Base-by-base conservation (phyloP, 179 eudicot genomes). In the Silene noctiflora region DNA sequence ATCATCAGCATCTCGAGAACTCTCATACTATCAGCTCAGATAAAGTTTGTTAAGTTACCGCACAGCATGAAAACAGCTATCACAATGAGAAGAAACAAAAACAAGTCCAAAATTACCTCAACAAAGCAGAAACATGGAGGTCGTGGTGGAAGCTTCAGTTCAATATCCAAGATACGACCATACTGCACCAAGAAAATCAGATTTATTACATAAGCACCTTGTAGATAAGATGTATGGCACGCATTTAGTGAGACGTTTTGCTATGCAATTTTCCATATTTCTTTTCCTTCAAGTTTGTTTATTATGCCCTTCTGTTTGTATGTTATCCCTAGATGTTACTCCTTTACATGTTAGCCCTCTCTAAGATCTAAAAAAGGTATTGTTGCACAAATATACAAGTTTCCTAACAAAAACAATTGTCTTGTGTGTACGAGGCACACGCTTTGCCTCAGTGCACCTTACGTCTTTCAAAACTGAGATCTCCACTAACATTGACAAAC, bases 121-220 rank as follows among this genome's bases (percentile, higher is more conserved):
- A 95, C 99, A 80, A 95, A 95, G 81, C 90, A 88, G 77, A 81
- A 95, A 77, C 96, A 86, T 63, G 99, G 99, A 82, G 99, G 99
- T 51, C 96, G 88, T 33, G 98, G 98, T 78, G 99, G 99, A 81
- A 93, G 86, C 87, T 93, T 95, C 83, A 95, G 79, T 78, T 95
- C 99, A 82, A 95, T 88, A 67, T 95, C 97, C 90, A 93, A 76
- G 72, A 95, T 90, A 67, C 92, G 98, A 5, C 99, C 99, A 86
- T 95, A 95, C 99, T 95, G 89, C 91, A 84, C 29, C 39, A 67
- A 73, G 72, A 21, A 27, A 55, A 55, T 19, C 62, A 69, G 27
- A 27, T 4, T 31, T 20, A 10, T 72, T 53, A 77, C 68, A 22
- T 39, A 59, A 39, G 51, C 51, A 44, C 13, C 51, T 44, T 44